Conservation (phyloP, 768 basidiomycete species). For the Termitomyces sp. region DNA sequence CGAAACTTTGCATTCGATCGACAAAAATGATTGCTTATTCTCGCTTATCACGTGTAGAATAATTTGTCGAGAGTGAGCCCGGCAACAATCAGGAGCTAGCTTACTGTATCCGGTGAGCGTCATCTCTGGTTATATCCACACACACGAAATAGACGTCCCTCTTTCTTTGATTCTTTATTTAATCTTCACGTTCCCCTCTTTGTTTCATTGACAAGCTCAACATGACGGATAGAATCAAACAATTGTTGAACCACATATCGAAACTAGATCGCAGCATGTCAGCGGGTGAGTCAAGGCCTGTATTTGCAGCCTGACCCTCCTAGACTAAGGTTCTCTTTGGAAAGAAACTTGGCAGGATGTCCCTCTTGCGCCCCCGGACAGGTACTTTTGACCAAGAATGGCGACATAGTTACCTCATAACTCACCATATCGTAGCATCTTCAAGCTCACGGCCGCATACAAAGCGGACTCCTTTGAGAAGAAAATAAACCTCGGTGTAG, state of each 20-base stretch:
- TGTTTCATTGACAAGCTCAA: constrained; percentile 13
- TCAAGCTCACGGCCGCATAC: constrained; percentile 88
- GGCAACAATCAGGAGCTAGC: constrained; percentile 12
- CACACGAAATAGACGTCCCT: constrained; percentile 5
- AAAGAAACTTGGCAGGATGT: constrained; percentile 75
- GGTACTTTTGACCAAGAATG: constrained; percentile 36
- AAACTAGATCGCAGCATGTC: constrained; percentile 40
- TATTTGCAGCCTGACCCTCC: constrained; percentile 1
- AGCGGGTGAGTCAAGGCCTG: constrained; percentile 42
- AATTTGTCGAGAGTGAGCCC: neutral
- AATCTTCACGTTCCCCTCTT: neutral
- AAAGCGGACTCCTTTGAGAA: constrained; percentile 71
- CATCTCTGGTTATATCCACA: neutral
- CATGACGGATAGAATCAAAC: constrained; percentile 61
- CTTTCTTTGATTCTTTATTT: neutral
- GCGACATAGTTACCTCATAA: neutral
- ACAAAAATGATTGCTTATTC: neutral
- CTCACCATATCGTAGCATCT: constrained; percentile 56
- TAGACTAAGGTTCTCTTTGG: constrained; percentile 10
- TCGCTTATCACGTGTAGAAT: constrained; percentile 18
- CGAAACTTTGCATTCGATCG: neutral
- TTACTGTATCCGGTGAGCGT: constrained; percentile 10
- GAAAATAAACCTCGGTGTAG: constrained; percentile 92
- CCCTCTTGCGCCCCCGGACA: constrained; percentile 83
- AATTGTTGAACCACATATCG: constrained; percentile 55